phyloP scores from a whole-genome alignment of 2,329 filamentous ascomycete genomes.

The Anisogramma anomala region DNA sequence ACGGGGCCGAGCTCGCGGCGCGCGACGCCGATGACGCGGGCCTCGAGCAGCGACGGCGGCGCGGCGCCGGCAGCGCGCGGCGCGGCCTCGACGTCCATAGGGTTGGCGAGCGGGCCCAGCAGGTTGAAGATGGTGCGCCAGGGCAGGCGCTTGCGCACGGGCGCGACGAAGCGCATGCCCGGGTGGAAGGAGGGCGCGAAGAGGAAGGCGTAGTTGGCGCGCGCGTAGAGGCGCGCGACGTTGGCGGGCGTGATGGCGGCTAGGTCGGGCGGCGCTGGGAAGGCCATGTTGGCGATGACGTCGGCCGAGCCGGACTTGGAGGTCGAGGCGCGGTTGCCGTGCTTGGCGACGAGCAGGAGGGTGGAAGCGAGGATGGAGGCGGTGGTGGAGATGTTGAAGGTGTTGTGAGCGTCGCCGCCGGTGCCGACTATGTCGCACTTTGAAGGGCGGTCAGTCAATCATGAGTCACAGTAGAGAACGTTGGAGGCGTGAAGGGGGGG shows the following conservation, averaged over 20 bases:
- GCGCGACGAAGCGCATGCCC: slow-evolving; percentile 80
- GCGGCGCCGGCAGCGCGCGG: slow-evolving; percentile 40
- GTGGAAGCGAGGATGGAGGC: slow-evolving; percentile 83
- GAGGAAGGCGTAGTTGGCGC: slow-evolving; percentile 86
- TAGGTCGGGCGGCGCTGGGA: slow-evolving; percentile 61
- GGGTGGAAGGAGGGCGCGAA: slow-evolving; percentile 95
- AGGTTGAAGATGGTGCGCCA: slow-evolving; percentile 98
- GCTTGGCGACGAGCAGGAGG: slow-evolving; percentile 77
- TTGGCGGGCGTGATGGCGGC: slow-evolving; percentile 60
- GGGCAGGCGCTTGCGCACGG: slow-evolving; percentile 75
- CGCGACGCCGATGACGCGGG: slow-evolving; percentile 85
- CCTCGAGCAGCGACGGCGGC: slow-evolving; percentile 55
- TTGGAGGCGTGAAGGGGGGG: background rate
- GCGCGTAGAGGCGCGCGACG: slow-evolving; percentile 60
- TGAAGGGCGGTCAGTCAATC: background rate
- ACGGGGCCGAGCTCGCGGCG: slow-evolving; percentile 76
- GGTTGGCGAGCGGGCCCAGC: slow-evolving; percentile 83
- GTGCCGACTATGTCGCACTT: slow-evolving; percentile 92
- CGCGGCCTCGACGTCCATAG: slow-evolving; percentile 51
- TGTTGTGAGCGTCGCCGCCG: slow-evolving; percentile 90
- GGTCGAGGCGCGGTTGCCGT: slow-evolving; percentile 90
- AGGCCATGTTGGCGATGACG: slow-evolving; percentile 61
- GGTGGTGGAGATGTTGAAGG: slow-evolving; percentile 96
- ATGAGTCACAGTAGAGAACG: no score
- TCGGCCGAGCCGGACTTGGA: slow-evolving; percentile 94